A percentile compares a stretch with the other conserved stretches of the same genome.
These are phyloP conservation scores for Cercophora samala DNA, from an alignment of 495 filamentous ascomycete species.

Conservation along the genomic window DNA sequence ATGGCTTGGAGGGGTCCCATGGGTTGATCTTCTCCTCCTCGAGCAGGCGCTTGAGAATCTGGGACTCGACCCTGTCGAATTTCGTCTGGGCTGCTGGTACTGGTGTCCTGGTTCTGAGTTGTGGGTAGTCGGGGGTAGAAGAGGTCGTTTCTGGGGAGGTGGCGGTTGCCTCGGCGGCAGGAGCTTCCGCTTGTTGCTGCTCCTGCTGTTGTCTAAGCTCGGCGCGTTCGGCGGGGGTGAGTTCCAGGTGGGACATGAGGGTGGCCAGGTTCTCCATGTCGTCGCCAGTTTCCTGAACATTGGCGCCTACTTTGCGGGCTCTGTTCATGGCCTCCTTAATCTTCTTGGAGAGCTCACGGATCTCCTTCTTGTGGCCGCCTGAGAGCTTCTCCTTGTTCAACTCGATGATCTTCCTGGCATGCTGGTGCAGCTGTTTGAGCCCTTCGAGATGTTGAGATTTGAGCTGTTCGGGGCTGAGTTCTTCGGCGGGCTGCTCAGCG, in stretches of 20 bases:
- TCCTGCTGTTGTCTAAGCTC: conserved; percentile 20
- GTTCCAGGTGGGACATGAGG: conserved; percentile 28
- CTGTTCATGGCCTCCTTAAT: conserved; percentile 29
- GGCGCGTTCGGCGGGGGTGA: conserved; percentile 6
- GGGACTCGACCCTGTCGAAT: conserved; percentile 2
- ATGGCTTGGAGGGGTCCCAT: conserved; percentile 72
- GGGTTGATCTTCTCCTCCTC: conserved; percentile 59
- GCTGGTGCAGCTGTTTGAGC: conserved; percentile 23
- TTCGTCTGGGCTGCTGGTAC: not conserved
- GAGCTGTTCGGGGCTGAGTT: conserved; percentile 29
- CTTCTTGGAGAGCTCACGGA: conserved; percentile 35
- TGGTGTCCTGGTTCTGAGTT: not conserved
- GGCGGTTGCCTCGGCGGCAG: not conserved
- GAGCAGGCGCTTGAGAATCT: conserved; percentile 27
- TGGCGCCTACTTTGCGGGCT: conserved; percentile 17
- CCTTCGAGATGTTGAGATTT: conserved; percentile 26
- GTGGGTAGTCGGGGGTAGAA: not conserved
- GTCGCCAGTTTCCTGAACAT: not conserved
- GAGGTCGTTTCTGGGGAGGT: no score
- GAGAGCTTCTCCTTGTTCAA: conserved; percentile 17
- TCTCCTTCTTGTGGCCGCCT: conserved; percentile 35
- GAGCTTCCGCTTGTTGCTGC: conserved; percentile 51
- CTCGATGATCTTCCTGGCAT: conserved; percentile 30
- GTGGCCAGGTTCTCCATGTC: conserved; percentile 29
- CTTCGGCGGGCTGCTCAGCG: conserved; percentile 27